Base-by-base conservation (phyloP, 768 basidiomycete genomes). In the Rhizopogon vinicolor region DNA sequence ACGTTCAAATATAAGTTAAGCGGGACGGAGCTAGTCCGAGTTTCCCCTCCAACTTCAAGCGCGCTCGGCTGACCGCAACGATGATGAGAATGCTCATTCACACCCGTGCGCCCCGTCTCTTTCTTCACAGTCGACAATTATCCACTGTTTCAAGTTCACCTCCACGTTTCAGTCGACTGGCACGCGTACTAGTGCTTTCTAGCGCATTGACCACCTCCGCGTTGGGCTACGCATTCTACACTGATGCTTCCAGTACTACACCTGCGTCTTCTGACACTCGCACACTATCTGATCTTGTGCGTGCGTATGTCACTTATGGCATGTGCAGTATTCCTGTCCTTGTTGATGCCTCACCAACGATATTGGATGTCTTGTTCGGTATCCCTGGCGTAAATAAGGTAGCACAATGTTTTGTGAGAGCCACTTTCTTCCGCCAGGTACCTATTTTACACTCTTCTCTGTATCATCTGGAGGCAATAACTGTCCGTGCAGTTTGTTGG, bases 381-480 rank as follows among this genome's bases (percentile, higher is more conserved):
- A 70, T 84, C 1, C 83, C 84, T 1, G 71, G 76, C 12, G 45
- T 94, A 0, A 81, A 76, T 55, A 74, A 80, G 53, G 62, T 92
- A 41, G 85, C 87, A 1, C 85, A 92, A 63, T 74, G 74, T 1
- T 65, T 90, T 52, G 87, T 96, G 5, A 78, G 90, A 41, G 70
- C 77, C 9, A 95, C 93, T 0, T 96, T 97, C 74, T 96, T 93
- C 63, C 78, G 82, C 44, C 93, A 95, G 73, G 89, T 87, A 58
- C 31, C 78, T 57, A 7, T 40, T 0, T 16, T 6, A 4, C 33
- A 40, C 33, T 39, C 22, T 10, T 35, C 12, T 9, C 33, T 52
- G 19, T 51, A 35, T 41, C 28, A 41, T 28, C 16, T 2, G 50
- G n/a, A 49, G 19, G 5, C 22, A 25, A 35, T 54, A 28, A 51